Evolutionary conservation across 129 eudicot genomes (phyloP), one percentile per base, ranked within the genome.

Genomic region (Tanacetum coccineum): DNA sequence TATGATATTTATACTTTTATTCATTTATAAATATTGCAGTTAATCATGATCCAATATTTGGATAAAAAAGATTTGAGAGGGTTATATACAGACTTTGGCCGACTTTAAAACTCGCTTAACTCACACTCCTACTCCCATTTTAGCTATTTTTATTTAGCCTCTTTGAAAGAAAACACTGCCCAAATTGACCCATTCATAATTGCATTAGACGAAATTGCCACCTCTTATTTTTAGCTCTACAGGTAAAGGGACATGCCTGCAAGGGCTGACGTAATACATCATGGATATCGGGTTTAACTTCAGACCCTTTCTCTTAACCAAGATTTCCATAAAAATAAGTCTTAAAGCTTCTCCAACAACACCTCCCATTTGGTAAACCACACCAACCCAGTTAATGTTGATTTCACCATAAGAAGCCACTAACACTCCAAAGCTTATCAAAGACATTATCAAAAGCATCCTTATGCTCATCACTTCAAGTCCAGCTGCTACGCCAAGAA

Each of bases 321-420:
- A 79, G 68, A 93, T 93, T 79, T 93, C 99, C 99, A 89, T 86
- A 67, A 93, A 93, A 39, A 93, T 93, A 46, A 89, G 95, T 73
- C 96, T 84, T 68, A 93, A 70, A 70, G 96, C 96, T 83, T 93
- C 99, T 51, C 95, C 96, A 70, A 93, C 90, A 48, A 93, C 96
- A 59, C 99, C 96, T 54, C 96, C 99, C 96, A 93, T 89, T 81
- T 93, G 99, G 81, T 89, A 93, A 78, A 93, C 91, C 18, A 93
- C 96, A 46, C 99, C 99, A 42, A 86, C 46, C 99, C 96, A 94
- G 60, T 78, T 94, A 64, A 94, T 87, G 66, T 76, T 69, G 17
- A 94, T 78, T 81, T 89, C 97, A 22, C 99, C 99, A 79, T 94
- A 94, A 54, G 99, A 94, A 66, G 99, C 97, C 72, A 94, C 83